Evolutionary conservation across 2,329 filamentous ascomycete species (phyloP).

Genomic region (Colletotrichum theobromicola): DNA sequence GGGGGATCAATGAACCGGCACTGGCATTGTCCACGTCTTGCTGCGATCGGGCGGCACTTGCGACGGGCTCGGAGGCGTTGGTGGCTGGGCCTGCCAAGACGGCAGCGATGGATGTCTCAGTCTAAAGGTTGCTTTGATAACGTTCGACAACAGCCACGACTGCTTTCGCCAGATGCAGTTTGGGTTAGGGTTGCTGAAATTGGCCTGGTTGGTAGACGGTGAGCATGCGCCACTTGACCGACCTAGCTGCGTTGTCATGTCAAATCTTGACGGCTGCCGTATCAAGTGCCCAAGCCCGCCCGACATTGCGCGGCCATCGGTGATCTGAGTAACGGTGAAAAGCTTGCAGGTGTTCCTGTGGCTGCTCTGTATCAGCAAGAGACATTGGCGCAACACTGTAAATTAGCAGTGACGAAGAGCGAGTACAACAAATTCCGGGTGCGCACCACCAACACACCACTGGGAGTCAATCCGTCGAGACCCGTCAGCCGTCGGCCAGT

Average conservation of each 20-base stretch:
- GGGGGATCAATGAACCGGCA: neutral
- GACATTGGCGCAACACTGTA: neutral
- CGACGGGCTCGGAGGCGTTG: neutral
- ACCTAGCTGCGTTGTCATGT: neutral
- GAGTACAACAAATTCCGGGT: neutral
- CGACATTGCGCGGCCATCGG: neutral
- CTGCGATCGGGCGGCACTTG: neutral
- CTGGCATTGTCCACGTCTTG: neutral
- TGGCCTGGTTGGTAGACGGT: neutral
- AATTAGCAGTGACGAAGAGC: neutral
- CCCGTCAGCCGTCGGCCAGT: neutral
- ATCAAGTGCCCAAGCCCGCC: neutral
- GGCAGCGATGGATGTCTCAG: slow-evolving; percentile 1
- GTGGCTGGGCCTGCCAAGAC: slow-evolving; percentile 4
- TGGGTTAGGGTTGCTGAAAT: neutral
- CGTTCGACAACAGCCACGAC: neutral
- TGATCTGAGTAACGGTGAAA: neutral
- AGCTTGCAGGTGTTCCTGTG: neutral
- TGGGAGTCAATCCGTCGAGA: neutral
- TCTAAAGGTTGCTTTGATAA: neutral
- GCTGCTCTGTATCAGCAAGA: neutral
- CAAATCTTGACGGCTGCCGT: neutral
- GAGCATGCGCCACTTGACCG: neutral
- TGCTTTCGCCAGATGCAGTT: neutral
- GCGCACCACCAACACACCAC: neutral